Conservation (phyloP, 106 monocot species). For the Triglochin maritima region DNA sequence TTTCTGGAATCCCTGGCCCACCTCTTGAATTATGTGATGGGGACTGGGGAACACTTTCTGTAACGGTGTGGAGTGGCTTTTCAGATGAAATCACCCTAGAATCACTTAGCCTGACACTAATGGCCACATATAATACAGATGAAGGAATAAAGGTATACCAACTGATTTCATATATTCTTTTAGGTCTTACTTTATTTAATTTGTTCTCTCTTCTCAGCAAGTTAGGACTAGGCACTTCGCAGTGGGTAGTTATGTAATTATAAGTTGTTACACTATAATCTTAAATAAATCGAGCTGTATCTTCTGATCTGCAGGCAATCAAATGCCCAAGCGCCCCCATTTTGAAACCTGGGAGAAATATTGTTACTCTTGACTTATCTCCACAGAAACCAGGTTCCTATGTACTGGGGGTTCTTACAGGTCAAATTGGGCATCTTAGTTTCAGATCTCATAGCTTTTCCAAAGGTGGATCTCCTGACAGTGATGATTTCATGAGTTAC, state of each 20-base stretch:
- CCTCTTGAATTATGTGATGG: constrained; percentile 87
- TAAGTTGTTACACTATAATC: too few species aligned
- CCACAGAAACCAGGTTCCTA: constrained; percentile 92
- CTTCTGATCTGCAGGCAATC: constrained; percentile 44
- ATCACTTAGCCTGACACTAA: constrained; percentile 77
- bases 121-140: constrained; percentile 59
- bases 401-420: constrained; percentile 87
- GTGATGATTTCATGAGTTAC: constrained; percentile 97
- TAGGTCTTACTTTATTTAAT: too few species aligned
- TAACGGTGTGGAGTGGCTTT: constrained; percentile 93
- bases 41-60: constrained; percentile 71
- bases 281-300: not conserved
- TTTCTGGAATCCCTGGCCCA: constrained; percentile 82
- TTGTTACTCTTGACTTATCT: constrained; percentile 59
- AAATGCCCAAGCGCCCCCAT: constrained; percentile 48
- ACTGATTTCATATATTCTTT: too few species aligned
- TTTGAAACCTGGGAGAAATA: constrained; percentile 75
- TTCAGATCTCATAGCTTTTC: constrained; percentile 98
- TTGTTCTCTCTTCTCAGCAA: too few species aligned
- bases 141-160: constrained; percentile 77
- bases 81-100: constrained; percentile 89
- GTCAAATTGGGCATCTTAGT: constrained; percentile 81
- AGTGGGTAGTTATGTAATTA: too few species aligned
- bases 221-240: too few species aligned
- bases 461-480: constrained; percentile 76